These are phyloP conservation scores for Apostasia shenzhenica DNA, from an alignment of 106 monocot genomes.

Conservation along the genomic window DNA sequence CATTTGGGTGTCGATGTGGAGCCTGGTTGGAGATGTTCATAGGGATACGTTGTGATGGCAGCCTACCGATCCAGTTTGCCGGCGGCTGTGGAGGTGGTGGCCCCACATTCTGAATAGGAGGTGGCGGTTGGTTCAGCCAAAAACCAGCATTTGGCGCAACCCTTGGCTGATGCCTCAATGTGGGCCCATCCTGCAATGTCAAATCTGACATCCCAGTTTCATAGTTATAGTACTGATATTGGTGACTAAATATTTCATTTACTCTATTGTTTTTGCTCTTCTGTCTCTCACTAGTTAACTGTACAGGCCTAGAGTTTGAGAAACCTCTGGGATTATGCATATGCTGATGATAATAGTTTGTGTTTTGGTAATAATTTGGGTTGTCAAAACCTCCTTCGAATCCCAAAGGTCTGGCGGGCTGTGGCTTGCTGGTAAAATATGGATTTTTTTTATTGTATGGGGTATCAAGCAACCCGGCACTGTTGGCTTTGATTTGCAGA, in stretches of 20 bases:
- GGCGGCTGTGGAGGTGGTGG: constrained; percentile 54
- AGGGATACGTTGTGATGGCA: constrained; percentile 2
- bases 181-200: constrained; percentile 24
- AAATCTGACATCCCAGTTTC: constrained; percentile 34
- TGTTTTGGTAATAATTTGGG: constrained; percentile 12
- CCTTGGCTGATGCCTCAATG: not conserved
- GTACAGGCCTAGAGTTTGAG: constrained; percentile 19
- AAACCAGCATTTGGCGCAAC: constrained; percentile 19
- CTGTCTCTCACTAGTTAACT: constrained; percentile 16
- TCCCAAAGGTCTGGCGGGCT: constrained; percentile 45
- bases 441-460: constrained; percentile 22
- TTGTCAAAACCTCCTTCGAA: constrained; percentile 39
- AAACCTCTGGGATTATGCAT: not conserved
- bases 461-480: constrained; percentile 25
- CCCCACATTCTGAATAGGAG: constrained; percentile 18
- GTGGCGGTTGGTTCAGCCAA: constrained; percentile 20
- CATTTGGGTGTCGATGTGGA: not conserved
- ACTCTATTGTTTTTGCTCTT: constrained; percentile 26
- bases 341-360: constrained; percentile 2
- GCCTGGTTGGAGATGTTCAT: constrained; percentile 5
- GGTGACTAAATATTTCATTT: constrained; percentile 19
- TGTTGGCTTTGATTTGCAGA: constrained; percentile 46
- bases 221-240: constrained; percentile 17
- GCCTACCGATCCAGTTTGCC: constrained; percentile 56
- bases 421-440: constrained; percentile 13